Conservation (phyloP, 352 stramenopile genomes). For the Labyrinthula sp. region DNA sequence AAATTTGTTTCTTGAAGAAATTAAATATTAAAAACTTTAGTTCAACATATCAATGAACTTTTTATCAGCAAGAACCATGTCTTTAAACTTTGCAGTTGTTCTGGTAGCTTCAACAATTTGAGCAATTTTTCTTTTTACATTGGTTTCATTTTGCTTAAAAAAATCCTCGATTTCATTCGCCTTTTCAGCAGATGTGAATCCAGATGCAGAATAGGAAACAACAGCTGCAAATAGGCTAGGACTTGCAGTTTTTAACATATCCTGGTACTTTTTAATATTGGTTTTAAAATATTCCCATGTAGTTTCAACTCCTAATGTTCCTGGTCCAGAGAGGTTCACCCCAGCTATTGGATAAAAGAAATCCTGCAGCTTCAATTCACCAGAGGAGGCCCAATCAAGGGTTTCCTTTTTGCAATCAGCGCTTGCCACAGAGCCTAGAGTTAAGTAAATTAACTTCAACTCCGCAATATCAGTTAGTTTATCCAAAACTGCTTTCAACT, state of each 20-base stretch:
- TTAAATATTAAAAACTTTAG: no score
- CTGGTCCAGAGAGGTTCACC: conserved; percentile 39
- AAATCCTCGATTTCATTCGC: conserved; percentile 52
- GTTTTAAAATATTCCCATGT: conserved; percentile 52
- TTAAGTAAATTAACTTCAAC: conserved; percentile 44
- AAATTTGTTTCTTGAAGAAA: no score
- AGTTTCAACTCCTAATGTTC: conserved; percentile 42
- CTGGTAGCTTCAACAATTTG: conserved; percentile 44
- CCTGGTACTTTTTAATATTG: conserved; percentile 46
- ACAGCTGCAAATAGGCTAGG: conserved; percentile 50
- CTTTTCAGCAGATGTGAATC: conserved; percentile 44
- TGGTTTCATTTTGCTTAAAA: conserved; percentile 35
- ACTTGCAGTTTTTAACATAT: conserved; percentile 46
- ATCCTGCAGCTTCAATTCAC: conserved; percentile 57
- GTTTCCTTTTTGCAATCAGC: conserved; percentile 42
- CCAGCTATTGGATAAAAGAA: conserved; percentile 52
- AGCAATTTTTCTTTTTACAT: conserved; percentile 41
- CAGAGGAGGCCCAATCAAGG: conserved; percentile 51
- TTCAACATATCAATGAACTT: no score
- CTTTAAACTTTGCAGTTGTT: conserved; percentile 24
- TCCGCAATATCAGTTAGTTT: conserved; percentile 40
- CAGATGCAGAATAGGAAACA: conserved; percentile 44
- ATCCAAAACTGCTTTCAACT: conserved; percentile 40
- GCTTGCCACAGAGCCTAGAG: conserved; percentile 39
- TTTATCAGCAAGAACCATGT: no score